phyloP scores from a whole-genome alignment of 108 stramenopile genomes.

The Nannochloropsis salina region DNA sequence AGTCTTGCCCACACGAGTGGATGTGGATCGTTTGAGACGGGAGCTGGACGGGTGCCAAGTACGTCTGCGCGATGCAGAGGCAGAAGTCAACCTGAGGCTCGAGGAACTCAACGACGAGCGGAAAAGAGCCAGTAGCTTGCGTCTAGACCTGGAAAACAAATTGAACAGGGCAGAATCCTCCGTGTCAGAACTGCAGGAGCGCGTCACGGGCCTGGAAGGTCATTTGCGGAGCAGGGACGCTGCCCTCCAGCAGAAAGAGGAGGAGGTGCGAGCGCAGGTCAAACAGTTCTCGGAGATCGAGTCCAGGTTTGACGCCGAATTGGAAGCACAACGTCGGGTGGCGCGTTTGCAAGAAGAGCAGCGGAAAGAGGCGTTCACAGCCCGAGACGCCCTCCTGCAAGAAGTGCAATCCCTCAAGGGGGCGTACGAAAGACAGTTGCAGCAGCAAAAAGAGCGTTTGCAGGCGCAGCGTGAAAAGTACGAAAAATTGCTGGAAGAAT shows the following conservation, averaged over 20 bases:
- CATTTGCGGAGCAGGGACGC: conserved; percentile 4
- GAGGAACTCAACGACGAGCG: background rate
- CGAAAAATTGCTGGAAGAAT: background rate
- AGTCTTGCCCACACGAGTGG: conserved; percentile 9
- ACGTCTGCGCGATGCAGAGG: background rate
- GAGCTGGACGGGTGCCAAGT: background rate
- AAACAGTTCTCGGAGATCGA: conserved; percentile 6
- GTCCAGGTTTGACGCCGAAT: background rate
- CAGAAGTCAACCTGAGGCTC: background rate
- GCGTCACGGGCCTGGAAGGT: background rate
- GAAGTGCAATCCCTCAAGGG: conserved; percentile 4
- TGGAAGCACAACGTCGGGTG: background rate
- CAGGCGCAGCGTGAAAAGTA: background rate
- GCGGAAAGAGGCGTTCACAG: background rate
- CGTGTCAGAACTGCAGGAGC: background rate
- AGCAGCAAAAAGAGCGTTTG: conserved; percentile 3
- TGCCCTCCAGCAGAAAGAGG: background rate
- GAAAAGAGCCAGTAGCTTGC: background rate
- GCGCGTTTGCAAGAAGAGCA: background rate
- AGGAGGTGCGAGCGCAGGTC: conserved; percentile 3
- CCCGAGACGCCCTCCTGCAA: background rate
- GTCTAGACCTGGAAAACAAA: conserved; percentile 11
- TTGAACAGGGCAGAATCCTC: background rate
- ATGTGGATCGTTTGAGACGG: background rate
- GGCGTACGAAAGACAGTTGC: conserved; percentile 6